Evolutionary conservation across 805 yeast genomes (phyloP), one percentile per base, ranked within the genome.

Genomic region (Ogataea populi-albae): DNA sequence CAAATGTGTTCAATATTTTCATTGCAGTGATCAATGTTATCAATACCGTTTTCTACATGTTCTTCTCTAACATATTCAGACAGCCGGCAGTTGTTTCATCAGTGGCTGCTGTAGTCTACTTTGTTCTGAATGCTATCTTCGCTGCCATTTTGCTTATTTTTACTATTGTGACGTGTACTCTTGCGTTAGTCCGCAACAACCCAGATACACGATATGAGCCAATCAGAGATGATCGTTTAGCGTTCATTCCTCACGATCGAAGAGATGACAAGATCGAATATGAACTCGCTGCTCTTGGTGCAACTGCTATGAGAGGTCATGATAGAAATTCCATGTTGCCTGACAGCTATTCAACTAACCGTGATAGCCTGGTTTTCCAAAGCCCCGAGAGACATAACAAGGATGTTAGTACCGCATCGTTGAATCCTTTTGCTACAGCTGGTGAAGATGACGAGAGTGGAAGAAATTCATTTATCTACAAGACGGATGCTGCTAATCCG

Each of bases 121-220:
- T 93, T 54, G 77, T 93, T 16, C 56, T 91, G 53, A 93, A 93
- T 61, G 98, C 98, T 0, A 80, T 78, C 0, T 84, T 87, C 62
- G 91, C 97, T 3, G 69, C 86, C 47, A 73, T 86, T 52, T 71
- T 91, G 53, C 66, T 93, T 57, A 66, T 93, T 32, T 81, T 89
- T 71, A 88, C 96, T 30, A 79, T 93, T 50, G 77, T 88, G 24
- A 85, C 96, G 2, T 89, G 98, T 66, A 68, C 80, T 5, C 67
- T 87, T 62, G 96, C 96, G 0, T 62, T 93, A 51, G 48, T 89
- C 21, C 81, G 84, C 60, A 87, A 84, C 69, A 88, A 93, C 60
- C 98, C 98, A 35, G 98, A 93, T 62, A 78, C 91, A 7, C 76
- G 95, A 50, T 93, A 93, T 66, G 91, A 87, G 65, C 98, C 96